Conservation (phyloP, 2,329 filamentous ascomycete genomes). For the Ophiosphaerella korrae region DNA sequence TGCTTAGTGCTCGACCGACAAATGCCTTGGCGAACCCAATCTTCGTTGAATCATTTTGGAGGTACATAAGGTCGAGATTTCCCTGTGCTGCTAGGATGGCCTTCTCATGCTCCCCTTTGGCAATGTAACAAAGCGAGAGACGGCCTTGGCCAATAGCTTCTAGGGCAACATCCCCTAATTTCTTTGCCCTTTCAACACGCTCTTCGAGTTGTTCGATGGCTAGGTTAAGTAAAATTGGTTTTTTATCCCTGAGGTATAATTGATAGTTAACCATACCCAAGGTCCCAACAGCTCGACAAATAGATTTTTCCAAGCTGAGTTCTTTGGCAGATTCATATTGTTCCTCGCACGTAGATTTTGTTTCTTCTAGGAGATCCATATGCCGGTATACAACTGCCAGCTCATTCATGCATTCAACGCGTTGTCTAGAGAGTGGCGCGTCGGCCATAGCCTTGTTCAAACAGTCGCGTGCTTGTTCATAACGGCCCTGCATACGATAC, state of each 20-base stretch:
- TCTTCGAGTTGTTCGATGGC: constrained; percentile 35
- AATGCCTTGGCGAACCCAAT: too few species aligned
- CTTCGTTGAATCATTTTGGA: too few species aligned
- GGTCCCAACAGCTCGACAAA: constrained; percentile 45
- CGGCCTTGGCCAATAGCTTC: constrained; percentile 40
- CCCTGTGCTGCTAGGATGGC: too few species aligned
- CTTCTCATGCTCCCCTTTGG: too few species aligned
- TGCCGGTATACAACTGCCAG: constrained; percentile 43
- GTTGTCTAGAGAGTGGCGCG: constrained; percentile 20
- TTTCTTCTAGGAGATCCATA: constrained; percentile 34
- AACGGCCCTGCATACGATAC: constrained; percentile 39
- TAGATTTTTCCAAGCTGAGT: constrained; percentile 20
- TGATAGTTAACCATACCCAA: constrained; percentile 48
- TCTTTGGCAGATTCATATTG: constrained; percentile 28
- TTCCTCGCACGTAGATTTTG: constrained; percentile 26
- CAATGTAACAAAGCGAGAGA: constrained; percentile 42
- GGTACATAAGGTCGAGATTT: too few species aligned
- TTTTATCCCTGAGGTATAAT: constrained; percentile 24
- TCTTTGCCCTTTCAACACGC: constrained; percentile 23
- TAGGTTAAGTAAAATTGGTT: constrained; percentile 24
- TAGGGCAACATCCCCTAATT: constrained; percentile 8
- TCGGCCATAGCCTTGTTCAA: constrained; percentile 17
- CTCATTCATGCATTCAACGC: constrained; percentile 29
- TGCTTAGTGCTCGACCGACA: too few species aligned
- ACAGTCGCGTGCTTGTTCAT: constrained; percentile 25